Evolutionary conservation across 768 basidiomycete species (phyloP).

Genomic region (Xerocomellus chrysenteron): DNA sequence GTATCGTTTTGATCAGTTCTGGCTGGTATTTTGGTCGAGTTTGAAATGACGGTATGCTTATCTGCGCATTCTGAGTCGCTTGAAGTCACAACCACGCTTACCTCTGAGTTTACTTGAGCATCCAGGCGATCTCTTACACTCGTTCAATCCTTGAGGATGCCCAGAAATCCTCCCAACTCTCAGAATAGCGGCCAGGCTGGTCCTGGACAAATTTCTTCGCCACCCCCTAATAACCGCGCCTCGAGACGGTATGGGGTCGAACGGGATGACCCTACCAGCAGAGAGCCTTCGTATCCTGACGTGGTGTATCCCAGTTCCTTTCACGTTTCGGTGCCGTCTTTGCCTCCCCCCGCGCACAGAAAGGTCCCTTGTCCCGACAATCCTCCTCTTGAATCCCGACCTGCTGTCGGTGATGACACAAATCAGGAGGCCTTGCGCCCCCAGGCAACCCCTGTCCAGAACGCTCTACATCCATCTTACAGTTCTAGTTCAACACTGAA

Average conservation of each 20-base stretch:
- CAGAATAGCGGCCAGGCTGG: conserved; percentile 21
- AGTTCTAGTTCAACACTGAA: conserved; percentile 42
- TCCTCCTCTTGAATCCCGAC: background rate
- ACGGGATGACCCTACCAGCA: background rate
- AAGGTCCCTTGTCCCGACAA: background rate
- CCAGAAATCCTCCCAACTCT: conserved; percentile 11
- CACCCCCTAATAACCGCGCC: background rate
- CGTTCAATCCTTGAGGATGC: conserved; percentile 17
- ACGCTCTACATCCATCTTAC: conserved; percentile 32
- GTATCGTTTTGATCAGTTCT: background rate
- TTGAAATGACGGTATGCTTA: conserved; percentile 17
- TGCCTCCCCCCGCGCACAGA: conserved; percentile 6
- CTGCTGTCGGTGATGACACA: conserved; percentile 1
- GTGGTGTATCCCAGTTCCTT: conserved; percentile 5
- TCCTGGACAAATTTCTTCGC: conserved; percentile 12
- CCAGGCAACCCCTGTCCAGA: conserved; percentile 15
- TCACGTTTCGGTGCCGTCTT: conserved; percentile 4
- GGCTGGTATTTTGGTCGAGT: conserved; percentile 14
- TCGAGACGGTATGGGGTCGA: background rate
- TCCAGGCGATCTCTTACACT: conserved; percentile 18
- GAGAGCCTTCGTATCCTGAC: conserved; percentile 4
- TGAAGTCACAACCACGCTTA: background rate
- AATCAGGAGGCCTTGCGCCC: conserved; percentile 11
- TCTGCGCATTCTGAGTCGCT: conserved; percentile 1
- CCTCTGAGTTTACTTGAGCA: conserved; percentile 5